These are phyloP conservation scores for Saturnispora besseyi DNA, from an alignment of 805 yeast genomes.

Conservation along the genomic window DNA sequence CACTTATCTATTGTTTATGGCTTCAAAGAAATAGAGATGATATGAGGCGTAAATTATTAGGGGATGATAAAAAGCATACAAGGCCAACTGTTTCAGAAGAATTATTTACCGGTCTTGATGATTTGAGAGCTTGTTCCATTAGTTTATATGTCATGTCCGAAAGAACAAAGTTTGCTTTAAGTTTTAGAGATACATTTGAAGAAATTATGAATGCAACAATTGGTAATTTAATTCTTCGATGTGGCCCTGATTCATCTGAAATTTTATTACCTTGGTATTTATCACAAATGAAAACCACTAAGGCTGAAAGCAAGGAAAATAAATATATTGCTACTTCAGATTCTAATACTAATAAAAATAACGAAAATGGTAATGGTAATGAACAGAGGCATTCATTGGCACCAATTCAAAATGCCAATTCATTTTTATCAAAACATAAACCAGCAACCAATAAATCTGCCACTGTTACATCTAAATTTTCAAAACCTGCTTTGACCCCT, in stretches of 20 bases:
- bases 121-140: constrained; percentile 55
- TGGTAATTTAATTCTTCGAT: constrained; percentile 50
- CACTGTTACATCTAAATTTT: not conserved
- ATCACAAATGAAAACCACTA: constrained; percentile 2
- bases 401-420: not conserved
- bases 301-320: not conserved
- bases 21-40: constrained; percentile 54
- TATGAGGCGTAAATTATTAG: constrained; percentile 42
- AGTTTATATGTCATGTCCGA: constrained; percentile 60
- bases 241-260: constrained; percentile 56
- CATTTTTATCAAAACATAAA: not conserved
- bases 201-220: constrained; percentile 57
- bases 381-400: not conserved
- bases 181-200: constrained; percentile 60
- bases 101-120: constrained; percentile 48
- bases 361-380: not conserved
- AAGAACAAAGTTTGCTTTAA: constrained; percentile 50
- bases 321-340: not conserved
- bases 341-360: not conserved
- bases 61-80: constrained; percentile 52
- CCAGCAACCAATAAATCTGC: not conserved
- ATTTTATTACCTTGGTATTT: constrained; percentile 31
- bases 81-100: constrained; percentile 49
- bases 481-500: not conserved
- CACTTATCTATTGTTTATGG: constrained; percentile 60